These are phyloP conservation scores for Cylindricascospora bacillispora DNA, from an alignment of 1,139 yeast species.

Conservation along the genomic window DNA sequence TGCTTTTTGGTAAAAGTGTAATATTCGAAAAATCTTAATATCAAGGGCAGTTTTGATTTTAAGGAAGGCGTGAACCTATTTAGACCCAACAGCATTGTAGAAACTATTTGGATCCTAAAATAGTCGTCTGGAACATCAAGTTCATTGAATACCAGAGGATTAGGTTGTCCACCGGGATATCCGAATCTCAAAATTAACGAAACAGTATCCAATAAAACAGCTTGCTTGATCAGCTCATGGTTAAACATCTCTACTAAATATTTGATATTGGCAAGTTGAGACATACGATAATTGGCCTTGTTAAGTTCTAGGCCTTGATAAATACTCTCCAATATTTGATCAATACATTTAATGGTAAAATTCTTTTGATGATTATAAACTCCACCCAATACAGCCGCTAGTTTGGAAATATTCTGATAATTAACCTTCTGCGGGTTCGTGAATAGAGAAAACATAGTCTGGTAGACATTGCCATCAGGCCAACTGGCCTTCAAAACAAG, in stretches of 20 bases:
- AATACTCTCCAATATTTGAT: conserved; percentile 52
- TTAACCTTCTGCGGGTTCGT: conserved; percentile 49
- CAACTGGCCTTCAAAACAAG: conserved; percentile 39
- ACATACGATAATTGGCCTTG: conserved; percentile 47
- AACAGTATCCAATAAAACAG: conserved; percentile 40
- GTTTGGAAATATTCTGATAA: conserved; percentile 38
- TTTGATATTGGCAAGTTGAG: conserved; percentile 47
- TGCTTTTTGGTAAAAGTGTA: conserved; percentile 53
- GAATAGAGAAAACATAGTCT: conserved; percentile 40
- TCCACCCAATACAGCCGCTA: conserved; percentile 39
- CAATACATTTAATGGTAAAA: conserved; percentile 39
- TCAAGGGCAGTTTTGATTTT: conserved; percentile 29
- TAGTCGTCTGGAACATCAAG: conserved; percentile 57
- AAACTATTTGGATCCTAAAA: conserved; percentile 52
- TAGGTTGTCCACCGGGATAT: conserved; percentile 51
- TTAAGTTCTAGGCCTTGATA: conserved; percentile 55
- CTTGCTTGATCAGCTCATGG: conserved; percentile 34
- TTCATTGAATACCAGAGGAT: conserved; percentile 29
- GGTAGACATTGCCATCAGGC: conserved; percentile 30
- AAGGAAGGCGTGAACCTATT: conserved; percentile 11
- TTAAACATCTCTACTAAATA: conserved; percentile 50
- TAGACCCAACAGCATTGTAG: conserved; percentile 27
- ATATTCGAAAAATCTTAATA: conserved; percentile 58
- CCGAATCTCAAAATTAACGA: conserved; percentile 56
- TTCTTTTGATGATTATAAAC: conserved; percentile 29